phyloP scores from a whole-genome alignment of 2,329 filamentous ascomycete genomes.

The Diaporthe aspalathi region DNA sequence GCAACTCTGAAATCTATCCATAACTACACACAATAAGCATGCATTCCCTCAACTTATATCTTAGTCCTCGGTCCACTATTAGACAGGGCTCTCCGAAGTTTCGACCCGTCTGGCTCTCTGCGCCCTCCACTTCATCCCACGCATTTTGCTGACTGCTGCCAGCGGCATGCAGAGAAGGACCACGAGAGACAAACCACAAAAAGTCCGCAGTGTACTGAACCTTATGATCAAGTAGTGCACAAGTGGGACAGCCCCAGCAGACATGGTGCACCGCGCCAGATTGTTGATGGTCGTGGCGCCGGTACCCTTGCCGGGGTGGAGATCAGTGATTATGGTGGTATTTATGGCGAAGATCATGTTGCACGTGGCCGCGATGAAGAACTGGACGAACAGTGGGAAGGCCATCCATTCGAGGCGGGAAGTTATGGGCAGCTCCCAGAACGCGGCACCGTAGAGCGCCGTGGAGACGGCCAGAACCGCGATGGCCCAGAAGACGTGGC shows the following conservation, averaged over 20 bases:
- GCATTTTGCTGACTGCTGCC: neutral
- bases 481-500: slow-evolving; percentile 53
- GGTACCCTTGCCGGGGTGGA: slow-evolving; percentile 47
- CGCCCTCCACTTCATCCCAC: slow-evolving; percentile 4
- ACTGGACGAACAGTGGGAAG: slow-evolving; percentile 46
- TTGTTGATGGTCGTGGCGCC: slow-evolving; percentile 51
- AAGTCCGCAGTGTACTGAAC: slow-evolving; percentile 34
- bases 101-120: neutral
- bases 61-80: too few species aligned
- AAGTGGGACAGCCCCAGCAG: slow-evolving; percentile 44
- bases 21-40: too few species aligned
- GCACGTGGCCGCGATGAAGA: slow-evolving; percentile 50
- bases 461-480: slow-evolving; percentile 50
- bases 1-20: too few species aligned
- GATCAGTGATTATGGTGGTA: slow-evolving; percentile 49
- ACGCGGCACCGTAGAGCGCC: slow-evolving; percentile 47
- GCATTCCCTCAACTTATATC: too few species aligned
- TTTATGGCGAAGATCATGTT: slow-evolving; percentile 53
- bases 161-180: neutral
- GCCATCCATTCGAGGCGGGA: slow-evolving; percentile 42
- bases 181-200: slow-evolving; percentile 31
- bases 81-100: too few species aligned
- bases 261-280: slow-evolving; percentile 47
- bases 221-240: slow-evolving; percentile 39
- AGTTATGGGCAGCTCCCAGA: neutral